A percentile compares a stretch with the other conserved stretches of the same genome.
Conservation (phyloP, 192 early-diverging fungal genomes). For the Gonapodya sp. region DNA sequence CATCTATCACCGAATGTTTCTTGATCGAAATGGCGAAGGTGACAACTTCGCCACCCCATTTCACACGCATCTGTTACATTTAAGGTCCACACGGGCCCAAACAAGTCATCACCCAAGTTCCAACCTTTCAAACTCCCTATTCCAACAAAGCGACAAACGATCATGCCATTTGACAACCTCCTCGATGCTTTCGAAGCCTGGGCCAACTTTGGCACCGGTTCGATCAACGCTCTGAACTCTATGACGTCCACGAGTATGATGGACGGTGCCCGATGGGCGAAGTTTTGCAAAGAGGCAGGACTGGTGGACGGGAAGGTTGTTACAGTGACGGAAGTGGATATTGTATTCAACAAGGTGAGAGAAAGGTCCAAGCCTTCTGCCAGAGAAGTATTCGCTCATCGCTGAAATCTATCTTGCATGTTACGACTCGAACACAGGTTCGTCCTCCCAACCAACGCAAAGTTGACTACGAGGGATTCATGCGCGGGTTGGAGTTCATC, state of each 20-base stretch:
- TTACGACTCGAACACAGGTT: background rate
- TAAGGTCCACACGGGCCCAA: no score
- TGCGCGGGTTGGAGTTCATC: background rate
- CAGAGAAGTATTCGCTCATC: background rate
- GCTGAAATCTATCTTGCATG: background rate
- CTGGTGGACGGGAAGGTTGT: constrained; percentile 1
- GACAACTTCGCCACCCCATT: no score
- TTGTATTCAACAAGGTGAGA: constrained; percentile 19
- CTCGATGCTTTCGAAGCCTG: background rate
- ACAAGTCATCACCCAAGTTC: no score
- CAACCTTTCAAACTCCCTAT: no score
- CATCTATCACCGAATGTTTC: no score
- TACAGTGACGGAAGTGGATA: constrained; percentile 16
- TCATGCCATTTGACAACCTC: background rate
- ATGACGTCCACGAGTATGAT: constrained; percentile 3
- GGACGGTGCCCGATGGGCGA: constrained; percentile 14
- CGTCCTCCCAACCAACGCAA: background rate
- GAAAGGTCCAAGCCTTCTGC: no score
- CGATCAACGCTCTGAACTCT: background rate
- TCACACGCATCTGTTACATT: no score
- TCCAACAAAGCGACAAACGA: no score
- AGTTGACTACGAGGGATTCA: background rate
- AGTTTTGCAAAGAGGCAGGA: constrained; percentile 16
- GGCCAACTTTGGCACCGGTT: background rate
- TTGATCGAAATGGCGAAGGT: no score